A percentile compares a stretch with the other conserved stretches of the same genome.
Conservation (phyloP, 768 basidiomycete genomes). For the Tephrocybe rancida region DNA sequence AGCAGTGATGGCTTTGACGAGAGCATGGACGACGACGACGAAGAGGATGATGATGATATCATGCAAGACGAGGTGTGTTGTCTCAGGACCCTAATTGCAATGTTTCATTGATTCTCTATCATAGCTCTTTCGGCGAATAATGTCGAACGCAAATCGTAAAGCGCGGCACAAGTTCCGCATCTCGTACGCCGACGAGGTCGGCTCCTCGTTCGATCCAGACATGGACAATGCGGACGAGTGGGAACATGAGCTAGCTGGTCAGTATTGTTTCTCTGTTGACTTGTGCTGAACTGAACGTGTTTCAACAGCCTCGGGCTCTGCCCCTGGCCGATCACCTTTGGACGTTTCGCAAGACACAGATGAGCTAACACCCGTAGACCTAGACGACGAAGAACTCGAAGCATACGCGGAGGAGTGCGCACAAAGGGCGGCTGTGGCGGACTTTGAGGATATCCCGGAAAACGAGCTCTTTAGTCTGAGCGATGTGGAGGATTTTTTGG, state of each 20-base stretch:
- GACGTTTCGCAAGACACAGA: slow-evolving; percentile 7
- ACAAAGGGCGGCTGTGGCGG: slow-evolving; percentile 38
- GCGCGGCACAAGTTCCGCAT: slow-evolving; percentile 55
- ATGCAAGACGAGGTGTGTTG: slow-evolving; percentile 63
- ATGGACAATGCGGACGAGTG: slow-evolving; percentile 64
- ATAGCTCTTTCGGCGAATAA: slow-evolving; percentile 69
- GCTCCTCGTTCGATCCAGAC: slow-evolving; percentile 77
- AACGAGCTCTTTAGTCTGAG: slow-evolving; percentile 41
- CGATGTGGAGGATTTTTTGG: slow-evolving; percentile 29
- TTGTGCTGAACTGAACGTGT: neutral
- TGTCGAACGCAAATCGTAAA: slow-evolving; percentile 55
- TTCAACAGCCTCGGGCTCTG: slow-evolving; percentile 2
- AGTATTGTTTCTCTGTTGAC: slow-evolving; percentile 4
- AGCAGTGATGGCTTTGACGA: slow-evolving; percentile 55
- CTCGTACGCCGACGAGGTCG: slow-evolving; percentile 70
- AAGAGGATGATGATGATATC: slow-evolving; percentile 59
- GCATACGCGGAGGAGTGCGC: slow-evolving; percentile 60
- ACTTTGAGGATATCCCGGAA: slow-evolving; percentile 50
- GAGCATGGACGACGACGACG: slow-evolving; percentile 43
- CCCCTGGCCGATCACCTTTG: neutral
- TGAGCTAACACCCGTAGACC: slow-evolving; percentile 43
- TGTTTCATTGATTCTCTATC: slow-evolving; percentile 1
- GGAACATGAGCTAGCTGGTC: slow-evolving; percentile 59
- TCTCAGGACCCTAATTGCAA: neutral
- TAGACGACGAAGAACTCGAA: slow-evolving; percentile 58